phyloP scores from a whole-genome alignment of 768 basidiomycete species.

The Suillus bovinus region DNA sequence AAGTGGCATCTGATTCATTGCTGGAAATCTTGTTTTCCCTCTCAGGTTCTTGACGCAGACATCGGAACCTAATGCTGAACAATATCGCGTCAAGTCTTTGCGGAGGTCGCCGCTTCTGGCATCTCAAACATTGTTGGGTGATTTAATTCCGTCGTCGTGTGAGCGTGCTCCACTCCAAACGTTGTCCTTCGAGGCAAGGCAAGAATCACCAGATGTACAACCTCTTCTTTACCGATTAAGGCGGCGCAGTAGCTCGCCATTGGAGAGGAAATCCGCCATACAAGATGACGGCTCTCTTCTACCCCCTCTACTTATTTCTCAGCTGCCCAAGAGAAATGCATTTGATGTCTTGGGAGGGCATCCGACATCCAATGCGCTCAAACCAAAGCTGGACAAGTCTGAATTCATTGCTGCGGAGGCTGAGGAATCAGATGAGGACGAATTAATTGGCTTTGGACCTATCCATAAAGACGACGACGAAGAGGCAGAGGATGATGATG shows the following conservation, averaged over 20 bases:
- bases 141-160: conserved; percentile 12
- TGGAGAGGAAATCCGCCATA: conserved; percentile 16
- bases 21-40: conserved; percentile 6
- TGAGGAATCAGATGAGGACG: conserved; percentile 82
- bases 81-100: conserved; percentile 49
- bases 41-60: conserved; percentile 82
- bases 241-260: conserved; percentile 30
- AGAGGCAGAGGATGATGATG: conserved; percentile 66
- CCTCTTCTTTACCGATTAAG: conserved; percentile 27
- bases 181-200: conserved; percentile 26
- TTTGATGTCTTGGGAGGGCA: conserved; percentile 44
- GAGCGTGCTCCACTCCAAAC: conserved; percentile 32
- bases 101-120: conserved; percentile 29
- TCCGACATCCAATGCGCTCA: conserved; percentile 24
- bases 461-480: conserved; percentile 40
- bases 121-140: conserved; percentile 22
- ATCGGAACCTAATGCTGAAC: conserved; percentile 51
- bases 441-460: conserved; percentile 59
- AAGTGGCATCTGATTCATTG: conserved; percentile 1
- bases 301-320: conserved; percentile 16
- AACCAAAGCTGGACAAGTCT: conserved; percentile 44
- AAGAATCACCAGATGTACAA: conserved; percentile 23
- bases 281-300: conserved; percentile 13
- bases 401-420: conserved; percentile 76
- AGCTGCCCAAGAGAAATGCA: conserved; percentile 41